Evolutionary conservation across 83 land plant species (phyloP), one percentile per base, ranked within the genome.

Genomic region (Picea engelmannii): DNA sequence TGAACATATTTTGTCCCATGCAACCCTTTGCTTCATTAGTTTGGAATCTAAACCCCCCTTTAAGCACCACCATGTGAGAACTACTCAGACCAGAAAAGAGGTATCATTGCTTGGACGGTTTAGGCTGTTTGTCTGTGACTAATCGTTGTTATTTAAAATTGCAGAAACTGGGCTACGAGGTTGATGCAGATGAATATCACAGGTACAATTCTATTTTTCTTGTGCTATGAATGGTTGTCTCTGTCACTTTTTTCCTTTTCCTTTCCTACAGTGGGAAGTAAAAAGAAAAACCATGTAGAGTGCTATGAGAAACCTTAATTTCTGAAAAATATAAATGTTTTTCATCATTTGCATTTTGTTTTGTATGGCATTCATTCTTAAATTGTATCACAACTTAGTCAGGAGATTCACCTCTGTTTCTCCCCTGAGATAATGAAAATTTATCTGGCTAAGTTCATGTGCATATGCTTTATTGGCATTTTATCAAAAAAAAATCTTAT

Each of bases 141-240:
- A 23, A 76, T 17, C 0, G 31, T 31, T 31, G 31, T 31, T 31
- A 31, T 31, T 31, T 31, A 31, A 31, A 31, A 31, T 31, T 82
- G 52, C 92, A 95, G 98, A 95, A 87, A 21, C 78, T 87, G 61
- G 99, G 99, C 4, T 90, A 91, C 80, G 85, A 93, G 58, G 84
- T 91, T 63, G 86, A 86, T 79, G 86, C 88, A 12, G 99, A 94
- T 80, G 97, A 96, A 25, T 96, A 95, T 69, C 95, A 96, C 88
- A 86, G 91, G 97, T 92, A 62, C 62, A 38, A 42, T 11, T 20
- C 3, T 69, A 11, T 27, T 63, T 60, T 79, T 40, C 2, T n/a
- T 9, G 58, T 15, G 17, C 4, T 27, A 38, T 83, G 31, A 10
- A 61, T 42, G 44, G 1, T 24, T 81, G 60, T 71, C 64, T 31